Evolutionary conservation across 306 rosid species (phyloP).

Genomic region (Ochetophila trinervis): DNA sequence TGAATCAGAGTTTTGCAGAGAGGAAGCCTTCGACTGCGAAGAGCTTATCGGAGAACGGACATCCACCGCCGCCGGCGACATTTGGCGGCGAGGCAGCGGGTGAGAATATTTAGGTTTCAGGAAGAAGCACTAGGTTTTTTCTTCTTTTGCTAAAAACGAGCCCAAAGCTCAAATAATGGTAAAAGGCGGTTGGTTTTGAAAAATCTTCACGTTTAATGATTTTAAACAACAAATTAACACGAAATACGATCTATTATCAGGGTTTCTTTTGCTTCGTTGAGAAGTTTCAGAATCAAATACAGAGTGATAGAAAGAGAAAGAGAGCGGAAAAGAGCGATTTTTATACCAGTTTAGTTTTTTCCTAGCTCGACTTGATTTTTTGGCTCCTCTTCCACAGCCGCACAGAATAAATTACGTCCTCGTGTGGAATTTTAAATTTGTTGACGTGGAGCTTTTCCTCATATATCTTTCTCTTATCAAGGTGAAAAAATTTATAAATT

Average conservation of each 20-base stretch:
- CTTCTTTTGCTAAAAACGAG: neutral
- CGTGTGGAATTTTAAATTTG: constrained; percentile 3
- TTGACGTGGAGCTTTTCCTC: neutral
- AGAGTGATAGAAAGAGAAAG: neutral
- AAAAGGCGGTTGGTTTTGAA: neutral
- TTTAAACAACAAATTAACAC: too few relatives aligned
- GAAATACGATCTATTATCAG: too few relatives aligned
- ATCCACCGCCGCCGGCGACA: constrained; percentile 54
- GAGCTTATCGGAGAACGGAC: constrained; percentile 41
- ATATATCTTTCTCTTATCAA: neutral
- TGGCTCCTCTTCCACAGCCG: too few relatives aligned
- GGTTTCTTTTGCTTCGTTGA: constrained; percentile 3
- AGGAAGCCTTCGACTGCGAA: constrained; percentile 17
- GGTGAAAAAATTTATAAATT: too few relatives aligned
- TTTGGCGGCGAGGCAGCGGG: constrained; percentile 13
- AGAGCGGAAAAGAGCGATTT: neutral
- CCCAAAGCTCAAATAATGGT: too few relatives aligned
- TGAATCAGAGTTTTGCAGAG: constrained; percentile 21
- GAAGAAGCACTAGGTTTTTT: constrained; percentile 7
- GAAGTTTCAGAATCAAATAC: neutral
- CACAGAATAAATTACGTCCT: too few relatives aligned
- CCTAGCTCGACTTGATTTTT: too few relatives aligned
- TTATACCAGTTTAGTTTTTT: neutral
- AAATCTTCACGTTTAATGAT: too few relatives aligned
- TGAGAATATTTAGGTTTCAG: constrained; percentile 33